Conservation (phyloP, 2,329 filamentous ascomycete species). For the Aspergillus alliaceus region DNA sequence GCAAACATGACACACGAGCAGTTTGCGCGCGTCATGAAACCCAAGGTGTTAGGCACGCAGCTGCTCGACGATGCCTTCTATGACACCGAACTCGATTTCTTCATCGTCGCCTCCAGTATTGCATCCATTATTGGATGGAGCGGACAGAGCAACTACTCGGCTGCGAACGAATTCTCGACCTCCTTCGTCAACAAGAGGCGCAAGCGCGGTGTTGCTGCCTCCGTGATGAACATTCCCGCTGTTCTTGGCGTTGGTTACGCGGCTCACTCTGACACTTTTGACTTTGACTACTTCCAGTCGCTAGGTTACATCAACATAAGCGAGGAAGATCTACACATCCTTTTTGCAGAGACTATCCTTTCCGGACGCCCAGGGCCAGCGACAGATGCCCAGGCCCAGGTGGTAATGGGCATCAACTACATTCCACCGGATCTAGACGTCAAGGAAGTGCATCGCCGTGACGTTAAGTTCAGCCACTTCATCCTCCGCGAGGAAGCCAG, state of each 20-base stretch:
- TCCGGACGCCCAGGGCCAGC: background rate
- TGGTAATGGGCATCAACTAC: background rate
- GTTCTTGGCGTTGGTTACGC: slow-evolving; percentile 6
- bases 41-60: slow-evolving; percentile 9
- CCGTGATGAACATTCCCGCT: slow-evolving; percentile 5
- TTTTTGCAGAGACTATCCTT: slow-evolving; percentile 10
- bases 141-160: slow-evolving; percentile 12
- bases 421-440: background rate
- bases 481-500: background rate
- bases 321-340: slow-evolving; percentile 4
- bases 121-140: slow-evolving; percentile 6
- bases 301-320: background rate
- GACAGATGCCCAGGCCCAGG: background rate
- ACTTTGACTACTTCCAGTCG: background rate
- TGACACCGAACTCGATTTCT: slow-evolving; percentile 11
- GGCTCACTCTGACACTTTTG: background rate
- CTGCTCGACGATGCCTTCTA: slow-evolving; percentile 10
- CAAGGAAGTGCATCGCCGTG: background rate
- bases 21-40: background rate
- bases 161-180: slow-evolving; percentile 9
- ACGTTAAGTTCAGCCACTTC: background rate
- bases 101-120: slow-evolving; percentile 11
- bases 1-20: slow-evolving; percentile 1
- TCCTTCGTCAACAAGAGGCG: slow-evolving; percentile 1
- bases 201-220: slow-evolving; percentile 1